Conservation (phyloP, 2,329 filamentous ascomycete genomes). For the Microsporum ferrugineum region DNA sequence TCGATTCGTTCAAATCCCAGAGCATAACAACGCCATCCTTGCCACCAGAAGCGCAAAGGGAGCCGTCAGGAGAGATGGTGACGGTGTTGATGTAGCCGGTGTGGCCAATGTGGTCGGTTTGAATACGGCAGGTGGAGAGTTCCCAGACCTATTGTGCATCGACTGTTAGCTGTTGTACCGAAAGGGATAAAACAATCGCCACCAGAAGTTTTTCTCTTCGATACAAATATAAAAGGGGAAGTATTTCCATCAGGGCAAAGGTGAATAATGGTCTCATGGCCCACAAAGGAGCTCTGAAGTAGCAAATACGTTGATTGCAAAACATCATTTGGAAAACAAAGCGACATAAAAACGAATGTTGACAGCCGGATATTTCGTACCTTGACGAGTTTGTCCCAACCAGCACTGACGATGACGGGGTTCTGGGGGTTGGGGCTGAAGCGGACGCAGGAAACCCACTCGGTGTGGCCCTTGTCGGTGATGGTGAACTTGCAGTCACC, state of each 20-base stretch:
- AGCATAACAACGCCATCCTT: constrained; percentile 99
- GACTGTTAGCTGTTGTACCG: neutral
- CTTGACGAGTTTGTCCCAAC: constrained; percentile 99
- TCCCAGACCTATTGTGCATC: constrained; percentile 72
- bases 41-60: constrained; percentile 95
- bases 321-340: constrained; percentile 65
- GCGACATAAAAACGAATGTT: neutral
- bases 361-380: constrained; percentile 44
- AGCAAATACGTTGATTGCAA: constrained; percentile 97
- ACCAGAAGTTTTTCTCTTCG: neutral
- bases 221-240: constrained; percentile 6
- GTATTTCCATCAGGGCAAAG: constrained; percentile 39
- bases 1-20: constrained; percentile 99
- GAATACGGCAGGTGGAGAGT: constrained; percentile 96
- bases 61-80: constrained; percentile 98
- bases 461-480: constrained; percentile 99
- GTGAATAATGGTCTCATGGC: constrained; percentile 98
- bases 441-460: constrained; percentile 98
- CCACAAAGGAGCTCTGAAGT: constrained; percentile 86
- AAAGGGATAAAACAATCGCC: neutral
- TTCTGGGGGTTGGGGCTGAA: constrained; percentile 99
- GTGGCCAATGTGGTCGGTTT: constrained; percentile 99
- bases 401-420: constrained; percentile 96
- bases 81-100: constrained; percentile 99
- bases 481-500: constrained; percentile 99